Base-by-base conservation (phyloP, 176 grass and related monocot genomes). In the Puya raimondii region DNA sequence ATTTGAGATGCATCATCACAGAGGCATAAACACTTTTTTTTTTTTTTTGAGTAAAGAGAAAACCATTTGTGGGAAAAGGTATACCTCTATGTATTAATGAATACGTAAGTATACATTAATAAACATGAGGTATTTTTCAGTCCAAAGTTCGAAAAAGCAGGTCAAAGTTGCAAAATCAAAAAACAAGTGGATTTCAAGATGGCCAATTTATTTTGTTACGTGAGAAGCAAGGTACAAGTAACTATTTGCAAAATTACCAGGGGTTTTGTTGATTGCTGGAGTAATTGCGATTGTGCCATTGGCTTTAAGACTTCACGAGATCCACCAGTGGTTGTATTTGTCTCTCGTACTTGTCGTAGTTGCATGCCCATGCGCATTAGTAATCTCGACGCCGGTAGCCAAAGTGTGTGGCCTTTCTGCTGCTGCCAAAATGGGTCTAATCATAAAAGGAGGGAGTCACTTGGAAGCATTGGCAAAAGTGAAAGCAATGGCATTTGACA, bases 351-450 rank as follows among this genome's bases (percentile, higher is more conserved):
- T 96, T 1, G 67, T 96, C 49, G 91, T 96, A 50, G 88, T 87
- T 76, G 82, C 87, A 64, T 96, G 87, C 83, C 91, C 91, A 0
- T 96, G 91, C 6, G 84, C 91, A 18, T 68, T 91, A 64, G 87
- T 96, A 53, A 85, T 91, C 1, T 91, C 87, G 2, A 91, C 87
- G 23, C 91, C 87, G 3, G 85, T 96, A 0, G 87, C 91, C 17
- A 83, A 82, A 6, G 85, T 96, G 70, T 91, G 87, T 20, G 91
- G 85, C 0, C 85, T 96, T 9, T 76, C 91, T 58, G 76, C 49
- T n/a, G 91, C 87, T 4, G 85, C 91, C 7, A 79, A 78, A 23
- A 81, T 78, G 70, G 91, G 85, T 14, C 68, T 96, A 2, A 77
- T 96, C 47, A 51, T 96, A 67, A 96, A 91, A 72, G 85, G 87